Evolutionary conservation across 2,329 filamentous ascomycete species (phyloP).

Genomic region (Hortaea werneckii): DNA sequence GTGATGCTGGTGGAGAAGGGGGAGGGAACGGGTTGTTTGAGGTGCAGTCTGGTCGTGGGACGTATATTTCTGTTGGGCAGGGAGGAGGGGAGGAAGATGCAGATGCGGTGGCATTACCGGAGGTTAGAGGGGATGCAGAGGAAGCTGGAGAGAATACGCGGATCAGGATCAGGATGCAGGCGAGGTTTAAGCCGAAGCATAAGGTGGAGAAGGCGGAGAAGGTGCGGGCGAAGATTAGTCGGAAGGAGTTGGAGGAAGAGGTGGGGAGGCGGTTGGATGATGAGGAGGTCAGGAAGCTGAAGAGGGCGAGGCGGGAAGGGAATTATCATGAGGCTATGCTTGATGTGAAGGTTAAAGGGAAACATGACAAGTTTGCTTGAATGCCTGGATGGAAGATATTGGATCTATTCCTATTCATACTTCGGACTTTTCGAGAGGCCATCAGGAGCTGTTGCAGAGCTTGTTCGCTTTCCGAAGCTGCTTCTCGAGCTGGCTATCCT

Average conservation of each 20-base stretch:
- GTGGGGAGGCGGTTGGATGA: slow-evolving; percentile 39
- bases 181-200: slow-evolving; percentile 77
- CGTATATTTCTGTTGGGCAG: slow-evolving; percentile 51
- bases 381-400: too few relatives aligned
- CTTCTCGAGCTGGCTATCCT: background rate
- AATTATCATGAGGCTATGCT: slow-evolving; percentile 82
- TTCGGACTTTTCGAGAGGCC: background rate
- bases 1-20: too few relatives aligned
- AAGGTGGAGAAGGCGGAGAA: slow-evolving; percentile 75
- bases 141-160: slow-evolving; percentile 58
- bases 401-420: background rate
- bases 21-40: slow-evolving; percentile 21
- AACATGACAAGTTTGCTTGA: slow-evolving; percentile 71
- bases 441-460: background rate
- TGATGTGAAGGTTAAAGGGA: slow-evolving; percentile 80
- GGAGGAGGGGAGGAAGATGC: slow-evolving; percentile 9
- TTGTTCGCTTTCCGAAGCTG: background rate
- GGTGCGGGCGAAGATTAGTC: slow-evolving; percentile 73
- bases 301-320: slow-evolving; percentile 73
- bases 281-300: slow-evolving; percentile 74
- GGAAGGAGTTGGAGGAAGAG: slow-evolving; percentile 49
- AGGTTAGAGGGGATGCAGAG: slow-evolving; percentile 68
- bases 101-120: slow-evolving; percentile 33
- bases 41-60: slow-evolving; percentile 45
- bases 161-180: slow-evolving; percentile 83